Conservation (phyloP, 2,329 filamentous ascomycete genomes). For the Passalora sequoiae region DNA sequence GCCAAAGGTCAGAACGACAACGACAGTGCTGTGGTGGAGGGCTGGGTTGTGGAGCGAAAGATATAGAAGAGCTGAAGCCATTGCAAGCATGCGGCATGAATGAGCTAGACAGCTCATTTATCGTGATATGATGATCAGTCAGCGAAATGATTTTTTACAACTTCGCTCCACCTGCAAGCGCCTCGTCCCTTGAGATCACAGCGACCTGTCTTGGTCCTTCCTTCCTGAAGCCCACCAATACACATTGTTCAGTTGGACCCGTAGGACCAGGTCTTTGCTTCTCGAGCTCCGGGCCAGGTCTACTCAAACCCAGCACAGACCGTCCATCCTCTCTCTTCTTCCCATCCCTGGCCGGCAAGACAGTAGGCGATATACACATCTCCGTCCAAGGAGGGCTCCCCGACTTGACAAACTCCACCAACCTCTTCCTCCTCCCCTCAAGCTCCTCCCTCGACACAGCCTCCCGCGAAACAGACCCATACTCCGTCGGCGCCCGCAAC, state of each 20-base stretch:
- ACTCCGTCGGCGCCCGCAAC: slow-evolving; percentile 28
- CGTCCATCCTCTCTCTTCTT: slow-evolving; percentile 46
- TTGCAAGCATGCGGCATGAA: too few relatives aligned
- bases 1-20: too few relatives aligned
- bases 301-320: slow-evolving; percentile 49
- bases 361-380: slow-evolving; percentile 41
- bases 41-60: too few relatives aligned
- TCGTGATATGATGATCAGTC: neutral
- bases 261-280: slow-evolving; percentile 36
- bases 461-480: slow-evolving; percentile 26
- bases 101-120: too few relatives aligned
- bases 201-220: slow-evolving; percentile 54
- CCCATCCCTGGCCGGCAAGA: slow-evolving; percentile 32
- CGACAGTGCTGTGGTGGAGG: too few relatives aligned
- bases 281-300: slow-evolving; percentile 53
- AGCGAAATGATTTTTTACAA: too few relatives aligned
- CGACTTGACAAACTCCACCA: slow-evolving; percentile 51
- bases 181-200: slow-evolving; percentile 43
- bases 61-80: too few relatives aligned
- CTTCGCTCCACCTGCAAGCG: slow-evolving; percentile 19
- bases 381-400: slow-evolving; percentile 41
- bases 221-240: slow-evolving; percentile 53
- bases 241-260: slow-evolving; percentile 52
- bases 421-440: slow-evolving; percentile 46
- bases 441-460: slow-evolving; percentile 36